Conservation (phyloP, 148 eudicot species). For the Simmondsia chinensis region DNA sequence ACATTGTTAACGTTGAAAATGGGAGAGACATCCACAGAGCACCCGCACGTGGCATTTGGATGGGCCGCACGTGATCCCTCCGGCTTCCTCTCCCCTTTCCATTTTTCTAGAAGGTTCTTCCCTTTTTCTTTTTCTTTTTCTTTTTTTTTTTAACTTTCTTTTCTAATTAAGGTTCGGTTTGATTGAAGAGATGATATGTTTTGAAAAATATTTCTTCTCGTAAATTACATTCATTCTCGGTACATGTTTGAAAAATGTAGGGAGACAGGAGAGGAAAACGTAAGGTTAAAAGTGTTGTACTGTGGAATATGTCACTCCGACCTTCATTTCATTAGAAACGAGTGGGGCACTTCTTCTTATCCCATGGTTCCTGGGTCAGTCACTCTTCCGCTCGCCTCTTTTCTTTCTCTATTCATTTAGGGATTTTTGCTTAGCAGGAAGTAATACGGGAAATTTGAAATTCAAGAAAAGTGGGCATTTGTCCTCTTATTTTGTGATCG, state of each 20-base stretch:
- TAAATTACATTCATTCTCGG: neutral
- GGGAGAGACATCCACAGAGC: too few relatives aligned
- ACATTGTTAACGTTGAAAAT: too few relatives aligned
- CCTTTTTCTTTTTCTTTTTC: neutral
- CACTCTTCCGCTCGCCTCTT: neutral
- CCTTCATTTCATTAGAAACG: slow-evolving; percentile 29
- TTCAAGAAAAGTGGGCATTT: too few relatives aligned
- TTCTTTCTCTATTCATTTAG: too few relatives aligned
- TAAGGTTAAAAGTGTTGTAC: slow-evolving; percentile 28
- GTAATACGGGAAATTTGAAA: neutral
- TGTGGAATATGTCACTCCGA: slow-evolving; percentile 39
- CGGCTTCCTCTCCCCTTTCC: slow-evolving; percentile 29
- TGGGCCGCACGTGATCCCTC: slow-evolving; percentile 40
- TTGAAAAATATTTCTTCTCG: neutral
- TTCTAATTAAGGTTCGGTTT: neutral
- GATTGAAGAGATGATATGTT: neutral
- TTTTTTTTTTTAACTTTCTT: neutral
- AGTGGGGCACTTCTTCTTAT: slow-evolving; percentile 29
- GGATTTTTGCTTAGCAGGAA: neutral
- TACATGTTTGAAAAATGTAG: slow-evolving; percentile 9
- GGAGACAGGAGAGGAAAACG: slow-evolving; percentile 33
- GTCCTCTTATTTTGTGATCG: too few relatives aligned
- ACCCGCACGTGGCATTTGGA: slow-evolving; percentile 27
- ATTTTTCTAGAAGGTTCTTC: slow-evolving; percentile 25
- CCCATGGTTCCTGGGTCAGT: slow-evolving; percentile 30